A percentile compares a stretch with the other conserved stretches of the same genome.
phyloP scores from a whole-genome alignment of 768 basidiomycete genomes.

The Hirschioporus abietinus region DNA sequence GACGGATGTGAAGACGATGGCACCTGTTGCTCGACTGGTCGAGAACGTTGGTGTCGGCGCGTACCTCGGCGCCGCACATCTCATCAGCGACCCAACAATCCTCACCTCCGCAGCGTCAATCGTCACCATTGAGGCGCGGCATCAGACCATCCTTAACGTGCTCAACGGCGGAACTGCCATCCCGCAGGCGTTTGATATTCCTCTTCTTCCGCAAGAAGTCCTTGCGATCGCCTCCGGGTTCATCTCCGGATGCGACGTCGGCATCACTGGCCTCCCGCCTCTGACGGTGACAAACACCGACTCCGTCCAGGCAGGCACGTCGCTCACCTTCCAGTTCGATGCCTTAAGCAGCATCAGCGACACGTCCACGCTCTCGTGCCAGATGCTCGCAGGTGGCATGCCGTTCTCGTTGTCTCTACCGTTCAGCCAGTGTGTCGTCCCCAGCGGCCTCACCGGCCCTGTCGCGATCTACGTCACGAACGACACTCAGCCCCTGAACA shows the following conservation, averaged over 20 bases:
- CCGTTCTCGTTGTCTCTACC: slow-evolving; percentile 54
- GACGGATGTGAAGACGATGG: slow-evolving; percentile 64
- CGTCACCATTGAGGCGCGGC: slow-evolving; percentile 77
- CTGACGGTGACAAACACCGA: slow-evolving; percentile 62
- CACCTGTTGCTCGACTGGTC: slow-evolving; percentile 63
- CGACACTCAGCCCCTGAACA: slow-evolving; percentile 54
- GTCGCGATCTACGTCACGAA: slow-evolving; percentile 69
- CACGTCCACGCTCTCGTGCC: slow-evolving; percentile 45
- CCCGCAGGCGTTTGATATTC: slow-evolving; percentile 67
- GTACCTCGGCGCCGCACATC: slow-evolving; percentile 68
- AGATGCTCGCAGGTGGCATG: slow-evolving; percentile 67
- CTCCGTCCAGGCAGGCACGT: slow-evolving; percentile 50
- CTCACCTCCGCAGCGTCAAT: slow-evolving; percentile 68
- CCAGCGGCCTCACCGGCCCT: slow-evolving; percentile 63
- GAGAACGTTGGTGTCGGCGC: slow-evolving; percentile 74
- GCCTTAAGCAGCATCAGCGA: slow-evolving; percentile 23
- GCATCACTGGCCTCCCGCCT: slow-evolving; percentile 54
- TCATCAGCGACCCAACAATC: slow-evolving; percentile 54
- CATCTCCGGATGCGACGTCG: slow-evolving; percentile 63
- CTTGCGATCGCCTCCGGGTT: slow-evolving; percentile 65
- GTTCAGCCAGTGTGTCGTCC: slow-evolving; percentile 56
- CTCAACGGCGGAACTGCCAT: slow-evolving; percentile 55
- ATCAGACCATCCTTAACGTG: slow-evolving; percentile 73
- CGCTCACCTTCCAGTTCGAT: slow-evolving; percentile 52
- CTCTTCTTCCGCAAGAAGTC: slow-evolving; percentile 63